Evolutionary conservation across 805 yeast genomes (phyloP), one percentile per base, ranked within the genome.

Genomic region (Lachancea sp.): DNA sequence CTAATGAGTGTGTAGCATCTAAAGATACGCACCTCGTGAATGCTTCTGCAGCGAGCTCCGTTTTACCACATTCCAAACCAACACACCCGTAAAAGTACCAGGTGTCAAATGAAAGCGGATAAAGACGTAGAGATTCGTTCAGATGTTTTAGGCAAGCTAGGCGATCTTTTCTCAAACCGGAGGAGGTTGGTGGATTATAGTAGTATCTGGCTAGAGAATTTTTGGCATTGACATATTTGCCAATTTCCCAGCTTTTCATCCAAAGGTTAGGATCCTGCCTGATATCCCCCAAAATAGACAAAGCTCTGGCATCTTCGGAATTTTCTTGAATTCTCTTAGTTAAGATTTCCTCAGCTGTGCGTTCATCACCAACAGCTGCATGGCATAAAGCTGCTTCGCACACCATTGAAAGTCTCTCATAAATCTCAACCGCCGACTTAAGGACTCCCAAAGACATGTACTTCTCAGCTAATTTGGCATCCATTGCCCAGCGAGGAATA

Each of bases 41-140:
- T 0, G 96, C 96, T 56, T 85, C 94, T 0, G 95, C 80, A 0
- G 97, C 95, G 32, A 83, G 62, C 18, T 79, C 83, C 65, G 73
- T 84, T 50, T 81, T 77, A 6, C 65, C 71, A 11, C 77, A 61
- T 55, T 87, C 96, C 36, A 92, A 67, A 0, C 94, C 96, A 41
- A 89, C 68, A 56, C 96, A 86, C 5, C 97, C 97, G 55, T 89
- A 88, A 53, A 88, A 77, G 58, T 80, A 90, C 95, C 97, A 88
- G 25, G 90, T 83, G 15, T 83, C 85, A 50, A 74, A 78, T 51
- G 74, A 76, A 39, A 86, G 66, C 8, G 96, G 92, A 56, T 81
- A 81, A 20, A 78, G 77, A 17, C 72, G 66, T 44, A 90, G 67
- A 11, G 92, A 80, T 28, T 88, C 95, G 50, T 76, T 74, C 64